Conservation (phyloP, 257 asterid genomes). For the Ilex asprella region DNA sequence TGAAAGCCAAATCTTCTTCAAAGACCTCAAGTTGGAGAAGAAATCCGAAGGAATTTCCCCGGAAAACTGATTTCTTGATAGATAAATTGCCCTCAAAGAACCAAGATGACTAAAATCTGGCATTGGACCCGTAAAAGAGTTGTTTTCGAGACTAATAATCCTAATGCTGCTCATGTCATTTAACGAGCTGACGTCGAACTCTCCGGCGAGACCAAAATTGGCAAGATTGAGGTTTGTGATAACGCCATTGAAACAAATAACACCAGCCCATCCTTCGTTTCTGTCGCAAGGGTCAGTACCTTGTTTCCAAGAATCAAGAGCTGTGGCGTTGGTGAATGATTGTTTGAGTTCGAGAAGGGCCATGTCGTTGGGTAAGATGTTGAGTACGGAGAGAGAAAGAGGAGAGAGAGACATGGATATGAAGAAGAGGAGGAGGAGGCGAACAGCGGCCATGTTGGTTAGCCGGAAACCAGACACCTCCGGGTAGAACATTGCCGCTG, state of each 20-base stretch:
- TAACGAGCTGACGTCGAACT: constrained; percentile 31
- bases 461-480: constrained; percentile 17
- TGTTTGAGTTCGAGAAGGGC: constrained; percentile 55
- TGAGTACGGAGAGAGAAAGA: constrained; percentile 26
- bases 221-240: constrained; percentile 40
- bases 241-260: constrained; percentile 35
- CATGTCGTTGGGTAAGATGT: constrained; percentile 37
- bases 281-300: constrained; percentile 55
- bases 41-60: constrained; percentile 49
- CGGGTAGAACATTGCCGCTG: constrained; percentile 37
- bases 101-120: constrained; percentile 52
- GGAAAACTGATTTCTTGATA: constrained; percentile 39
- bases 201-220: constrained; percentile 36
- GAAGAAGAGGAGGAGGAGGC: constrained; percentile 26
- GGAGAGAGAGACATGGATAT: constrained; percentile 13
- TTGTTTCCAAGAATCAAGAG: constrained; percentile 55
- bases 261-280: constrained; percentile 46
- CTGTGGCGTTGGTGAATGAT: constrained; percentile 29
- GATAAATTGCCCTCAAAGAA: constrained; percentile 40
- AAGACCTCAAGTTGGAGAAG: constrained; percentile 42
- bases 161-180: constrained; percentile 37
- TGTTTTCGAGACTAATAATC: constrained; percentile 45
- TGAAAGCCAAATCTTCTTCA: constrained; percentile 45
- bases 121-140: constrained; percentile 46
- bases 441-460: constrained; percentile 40